Evolutionary conservation across 345 rosid genomes (phyloP), one percentile per base, ranked within the genome.

Genomic region (Sisymbrium altissimum): DNA sequence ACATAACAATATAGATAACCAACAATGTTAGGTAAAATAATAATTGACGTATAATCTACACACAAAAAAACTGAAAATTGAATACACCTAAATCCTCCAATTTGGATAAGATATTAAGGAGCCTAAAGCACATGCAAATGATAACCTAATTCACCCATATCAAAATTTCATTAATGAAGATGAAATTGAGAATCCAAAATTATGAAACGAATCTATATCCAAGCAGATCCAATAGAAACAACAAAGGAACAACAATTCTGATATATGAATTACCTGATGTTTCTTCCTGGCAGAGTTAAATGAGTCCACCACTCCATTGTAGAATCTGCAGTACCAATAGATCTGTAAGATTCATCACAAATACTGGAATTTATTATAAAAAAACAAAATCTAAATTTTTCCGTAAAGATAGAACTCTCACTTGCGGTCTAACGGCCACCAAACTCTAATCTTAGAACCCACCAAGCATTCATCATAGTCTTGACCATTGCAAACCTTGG

Each of bases 351-450:
- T 63, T 44, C 50, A 61, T 19, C 56, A 39, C 29, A 58, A 59
- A 25, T 50, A 39, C 1, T 52, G 3, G 14, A 19, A 36, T 11
- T 7, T 7, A 36, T 17, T 11, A 2, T 10, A 29, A 9, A 9
- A 0, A 19, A 35, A 30, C 46, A 36, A 73, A 3, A 30, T 57
- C 32, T 61, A 40, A 67, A 3, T 23, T 59, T 38, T 1, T 1
- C 12, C 2, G 11, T 7, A 29, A 13, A 10, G 15, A 67, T 59
- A 15, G 21, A 38, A 2, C 3, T 25, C 80, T 70, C 66, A 76
- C 80, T 38, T 14, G 3, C 7, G 15, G 33, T 77, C 80, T 0
- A 64, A 0, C 3, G 76, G 80, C 80, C 76, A 77, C 80, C 80
- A 77, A 29, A 77, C 76, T 38, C 27, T 29, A 7, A 77, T 4